These are phyloP conservation scores for Curvularia hawaiiensis DNA, from an alignment of 2,329 filamentous ascomycete genomes.

Conservation along the genomic window DNA sequence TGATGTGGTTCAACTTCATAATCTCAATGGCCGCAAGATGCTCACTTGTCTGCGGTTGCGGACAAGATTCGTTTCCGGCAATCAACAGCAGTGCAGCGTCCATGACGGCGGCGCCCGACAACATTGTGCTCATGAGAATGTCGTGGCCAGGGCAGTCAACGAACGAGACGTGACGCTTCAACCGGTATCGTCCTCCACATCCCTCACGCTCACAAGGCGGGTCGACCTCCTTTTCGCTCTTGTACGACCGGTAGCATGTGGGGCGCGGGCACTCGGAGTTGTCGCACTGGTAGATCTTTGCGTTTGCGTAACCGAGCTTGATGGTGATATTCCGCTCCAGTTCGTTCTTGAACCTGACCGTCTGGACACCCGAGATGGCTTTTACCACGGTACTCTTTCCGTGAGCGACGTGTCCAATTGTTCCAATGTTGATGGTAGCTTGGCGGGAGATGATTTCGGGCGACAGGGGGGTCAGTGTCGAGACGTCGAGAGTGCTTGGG, in stretches of 20 bases:
- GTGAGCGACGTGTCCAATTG: slow-evolving; percentile 98
- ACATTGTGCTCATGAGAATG: slow-evolving; percentile 99
- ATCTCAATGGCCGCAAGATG: slow-evolving; percentile 99
- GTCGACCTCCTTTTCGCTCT: slow-evolving; percentile 98
- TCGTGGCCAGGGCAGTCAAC: slow-evolving; percentile 99
- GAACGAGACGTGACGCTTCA: slow-evolving; percentile 74
- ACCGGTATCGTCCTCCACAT: slow-evolving; percentile 83
- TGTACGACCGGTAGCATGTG: slow-evolving; percentile 95
- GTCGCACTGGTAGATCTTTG: slow-evolving; percentile 99
- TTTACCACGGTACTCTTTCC: slow-evolving; percentile 99
- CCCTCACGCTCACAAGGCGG: slow-evolving; percentile 94
- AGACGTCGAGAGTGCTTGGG: slow-evolving; percentile 84
- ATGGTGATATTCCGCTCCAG: slow-evolving; percentile 99
- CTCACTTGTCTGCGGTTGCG: slow-evolving; percentile 97
- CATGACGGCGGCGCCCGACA: slow-evolving; percentile 99
- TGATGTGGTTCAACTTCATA: slow-evolving; percentile 99
- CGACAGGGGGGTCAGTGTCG: slow-evolving; percentile 79
- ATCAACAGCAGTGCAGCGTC: slow-evolving; percentile 95
- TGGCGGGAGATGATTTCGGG: slow-evolving; percentile 97
- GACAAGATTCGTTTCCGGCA: slow-evolving; percentile 97
- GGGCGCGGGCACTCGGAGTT: slow-evolving; percentile 88
- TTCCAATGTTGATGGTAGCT: slow-evolving; percentile 98
- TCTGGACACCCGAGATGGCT: slow-evolving; percentile 98
- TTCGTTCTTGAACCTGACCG: slow-evolving; percentile 99
- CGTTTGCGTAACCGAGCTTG: slow-evolving; percentile 99